Evolutionary conservation across 2,329 filamentous ascomycete species (phyloP).

Genomic region (Hymenotorrendiella dingleyae): DNA sequence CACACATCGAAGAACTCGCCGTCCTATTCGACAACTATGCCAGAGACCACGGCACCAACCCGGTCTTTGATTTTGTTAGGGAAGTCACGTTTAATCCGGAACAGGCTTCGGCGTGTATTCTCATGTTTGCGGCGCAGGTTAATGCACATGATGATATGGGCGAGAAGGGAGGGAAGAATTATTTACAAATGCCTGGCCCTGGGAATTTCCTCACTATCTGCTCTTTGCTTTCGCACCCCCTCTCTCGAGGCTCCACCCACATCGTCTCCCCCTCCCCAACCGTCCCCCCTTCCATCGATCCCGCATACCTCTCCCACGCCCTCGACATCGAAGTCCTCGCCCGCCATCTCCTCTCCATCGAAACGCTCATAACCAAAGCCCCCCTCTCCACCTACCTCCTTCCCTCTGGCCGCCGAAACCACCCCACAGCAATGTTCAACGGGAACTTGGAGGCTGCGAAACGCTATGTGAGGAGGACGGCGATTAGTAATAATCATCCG

Average conservation of each 20-base stretch:
- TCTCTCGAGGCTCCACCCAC: slow-evolving; percentile 38
- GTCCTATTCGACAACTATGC: neutral
- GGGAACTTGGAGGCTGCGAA: slow-evolving; percentile 12
- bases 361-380: neutral
- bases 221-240: slow-evolving; percentile 27
- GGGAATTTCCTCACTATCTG: slow-evolving; percentile 1
- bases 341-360: slow-evolving; percentile 6
- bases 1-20: too few relatives aligned
- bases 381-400: neutral
- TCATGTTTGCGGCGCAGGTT: slow-evolving; percentile 3
- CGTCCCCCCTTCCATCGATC: slow-evolving; percentile 36
- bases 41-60: neutral
- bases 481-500: slow-evolving; percentile 13
- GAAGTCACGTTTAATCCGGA: neutral
- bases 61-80: neutral
- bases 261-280: slow-evolving; percentile 33
- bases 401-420: slow-evolving; percentile 6
- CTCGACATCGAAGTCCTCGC: slow-evolving; percentile 35
- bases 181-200: neutral
- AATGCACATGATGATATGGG: slow-evolving; percentile 1
- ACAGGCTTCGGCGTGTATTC: neutral
- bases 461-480: slow-evolving; percentile 6
- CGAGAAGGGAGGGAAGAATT: neutral
- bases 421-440: neutral
- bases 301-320: slow-evolving; percentile 38